A percentile compares a stretch with the other conserved stretches of the same genome.
Conservation (phyloP, 192 early-diverging fungal genomes). For the Lunasporangiospora selenospora region DNA sequence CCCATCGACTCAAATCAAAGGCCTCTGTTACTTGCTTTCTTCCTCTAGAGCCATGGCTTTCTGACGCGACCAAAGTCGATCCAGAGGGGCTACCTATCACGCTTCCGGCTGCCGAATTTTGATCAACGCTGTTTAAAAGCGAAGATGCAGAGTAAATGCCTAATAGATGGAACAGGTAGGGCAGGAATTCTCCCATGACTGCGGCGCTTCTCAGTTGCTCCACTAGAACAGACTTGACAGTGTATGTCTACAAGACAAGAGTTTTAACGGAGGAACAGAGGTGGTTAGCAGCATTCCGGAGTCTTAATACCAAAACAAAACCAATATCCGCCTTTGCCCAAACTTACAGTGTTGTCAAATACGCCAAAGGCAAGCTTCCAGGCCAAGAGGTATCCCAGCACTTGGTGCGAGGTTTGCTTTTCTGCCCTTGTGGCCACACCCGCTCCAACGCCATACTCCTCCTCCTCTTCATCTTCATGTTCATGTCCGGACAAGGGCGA, state of each 20-base stretch:
- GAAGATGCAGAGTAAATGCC: conserved; percentile 54
- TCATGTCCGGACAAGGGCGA: not conserved
- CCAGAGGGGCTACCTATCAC: too few relatives aligned
- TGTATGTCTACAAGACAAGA: conserved; percentile 62
- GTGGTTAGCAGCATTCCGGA: not conserved
- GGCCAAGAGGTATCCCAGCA: conserved; percentile 70
- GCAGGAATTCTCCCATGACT: conserved; percentile 59
- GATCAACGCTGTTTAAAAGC: conserved; percentile 1
- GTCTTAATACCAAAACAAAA: not conserved
- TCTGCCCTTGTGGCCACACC: conserved; percentile 35
- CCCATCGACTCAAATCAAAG: conserved; percentile 77
- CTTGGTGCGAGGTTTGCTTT: conserved; percentile 44
- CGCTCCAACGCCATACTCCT: conserved; percentile 34
- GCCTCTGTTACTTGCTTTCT: conserved; percentile 45
- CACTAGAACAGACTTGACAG: conserved; percentile 61
- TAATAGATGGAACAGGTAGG: conserved; percentile 68
- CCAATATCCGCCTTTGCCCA: too few relatives aligned
- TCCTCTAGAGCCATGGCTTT: too few relatives aligned
- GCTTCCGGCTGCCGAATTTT: too few relatives aligned
- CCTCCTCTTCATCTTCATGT: conserved; percentile 31
- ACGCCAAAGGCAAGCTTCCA: conserved; percentile 82
- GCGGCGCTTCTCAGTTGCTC: conserved; percentile 62
- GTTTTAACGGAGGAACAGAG: not conserved
- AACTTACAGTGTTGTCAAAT: conserved; percentile 76
- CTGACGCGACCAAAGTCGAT: too few relatives aligned